Conservation (phyloP, 225 moss, liverwort and hornwort genomes). For the Pleurozium schreberi region DNA sequence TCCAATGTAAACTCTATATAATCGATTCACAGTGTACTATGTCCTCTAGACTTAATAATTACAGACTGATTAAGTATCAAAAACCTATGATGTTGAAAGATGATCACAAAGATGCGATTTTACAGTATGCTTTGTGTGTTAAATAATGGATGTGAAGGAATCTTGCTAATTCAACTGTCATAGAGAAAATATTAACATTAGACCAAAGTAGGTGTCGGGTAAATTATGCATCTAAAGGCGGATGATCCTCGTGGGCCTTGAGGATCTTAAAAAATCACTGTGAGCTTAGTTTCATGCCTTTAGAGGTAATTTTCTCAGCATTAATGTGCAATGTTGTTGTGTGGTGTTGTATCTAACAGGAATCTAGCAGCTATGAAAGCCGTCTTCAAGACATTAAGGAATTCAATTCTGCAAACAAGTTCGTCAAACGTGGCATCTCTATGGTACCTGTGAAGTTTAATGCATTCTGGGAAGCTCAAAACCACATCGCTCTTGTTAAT, state of each 20-base stretch:
- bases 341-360: slow-evolving; percentile 11
- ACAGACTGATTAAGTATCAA: neutral
- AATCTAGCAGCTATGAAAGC: slow-evolving; percentile 49
- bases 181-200: neutral
- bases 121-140: neutral
- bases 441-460: slow-evolving; percentile 67
- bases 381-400: slow-evolving; percentile 27
- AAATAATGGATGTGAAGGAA: neutral
- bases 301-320: neutral
- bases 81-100: neutral
- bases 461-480: slow-evolving; percentile 29
- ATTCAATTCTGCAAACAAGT: slow-evolving; percentile 51
- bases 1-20: neutral
- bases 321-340: neutral
- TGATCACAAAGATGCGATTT: neutral
- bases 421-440: slow-evolving; percentile 68
- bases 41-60: neutral
- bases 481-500: slow-evolving; percentile 65
- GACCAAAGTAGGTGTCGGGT: neutral
- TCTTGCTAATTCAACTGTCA: neutral
- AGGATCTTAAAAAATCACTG: neutral
- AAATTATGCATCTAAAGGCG: neutral
- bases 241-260: neutral
- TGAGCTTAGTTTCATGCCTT: neutral
- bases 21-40: neutral